These are phyloP conservation scores for Wickerhamiella siamensis DNA, from an alignment of 805 yeast species.

Conservation along the genomic window DNA sequence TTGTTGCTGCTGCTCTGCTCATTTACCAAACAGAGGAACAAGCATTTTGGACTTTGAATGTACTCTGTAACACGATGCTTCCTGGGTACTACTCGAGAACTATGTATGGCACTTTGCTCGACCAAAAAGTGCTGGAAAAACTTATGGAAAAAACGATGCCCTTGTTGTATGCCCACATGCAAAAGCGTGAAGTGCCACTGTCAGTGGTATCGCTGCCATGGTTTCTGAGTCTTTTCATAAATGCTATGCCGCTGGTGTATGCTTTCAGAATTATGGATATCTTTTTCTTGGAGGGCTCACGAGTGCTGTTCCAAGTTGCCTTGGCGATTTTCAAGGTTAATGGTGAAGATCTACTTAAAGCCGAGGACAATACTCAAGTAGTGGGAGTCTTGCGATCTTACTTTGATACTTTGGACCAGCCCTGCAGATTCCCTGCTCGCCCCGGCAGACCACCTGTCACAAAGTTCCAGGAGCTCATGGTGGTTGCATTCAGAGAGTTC, in stretches of 20 bases:
- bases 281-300: slow-evolving; percentile 78
- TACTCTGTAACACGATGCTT: slow-evolving; percentile 66
- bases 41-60: slow-evolving; percentile 83
- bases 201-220: slow-evolving; percentile 91
- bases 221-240: slow-evolving; percentile 82
- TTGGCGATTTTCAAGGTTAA: slow-evolving; percentile 78
- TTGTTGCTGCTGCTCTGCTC: slow-evolving; percentile 40
- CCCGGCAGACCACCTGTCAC: slow-evolving; percentile 54
- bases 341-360: slow-evolving; percentile 64
- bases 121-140: slow-evolving; percentile 85
- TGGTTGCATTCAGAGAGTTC: slow-evolving; percentile 86
- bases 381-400: slow-evolving; percentile 73
- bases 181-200: slow-evolving; percentile 68
- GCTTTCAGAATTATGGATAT: slow-evolving; percentile 88
- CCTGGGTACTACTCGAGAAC: slow-evolving; percentile 96
- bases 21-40: slow-evolving; percentile 82
- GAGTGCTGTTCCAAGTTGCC: slow-evolving; percentile 81
- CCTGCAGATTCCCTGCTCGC: slow-evolving; percentile 38
- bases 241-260: slow-evolving; percentile 86
- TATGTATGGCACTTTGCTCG: slow-evolving; percentile 92
- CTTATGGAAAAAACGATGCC: slow-evolving; percentile 87
- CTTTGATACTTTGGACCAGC: slow-evolving; percentile 58
- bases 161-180: slow-evolving; percentile 67
- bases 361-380: slow-evolving; percentile 86
- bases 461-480: slow-evolving; percentile 77